Evolutionary conservation across 257 asterid genomes (phyloP), one percentile per base, ranked within the genome.

Genomic region (Solanum tacnaense): DNA sequence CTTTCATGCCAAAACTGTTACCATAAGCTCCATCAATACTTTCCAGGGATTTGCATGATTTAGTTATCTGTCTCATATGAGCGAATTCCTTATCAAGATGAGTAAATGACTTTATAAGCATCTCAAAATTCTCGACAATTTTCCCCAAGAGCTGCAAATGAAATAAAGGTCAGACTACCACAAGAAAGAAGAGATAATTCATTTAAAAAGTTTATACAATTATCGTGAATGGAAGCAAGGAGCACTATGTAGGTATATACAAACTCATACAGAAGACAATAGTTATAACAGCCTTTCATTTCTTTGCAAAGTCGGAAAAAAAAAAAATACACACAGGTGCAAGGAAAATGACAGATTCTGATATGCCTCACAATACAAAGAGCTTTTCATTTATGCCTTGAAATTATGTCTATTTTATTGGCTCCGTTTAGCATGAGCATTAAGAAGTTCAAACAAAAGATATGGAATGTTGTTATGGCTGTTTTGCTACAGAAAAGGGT

Each of bases 51-150:
- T 94, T 95, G 91, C 87, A 92, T 58, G 94, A 92, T 91, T 97
- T 97, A 8, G 98, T 95, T 88, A 92, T 92, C 90, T 92, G 96
- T 87, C 92, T 89, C 97, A 94, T 92, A 87, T 93, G 94, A 27
- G 94, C 89, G 89, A 97, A 97, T 91, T 96, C 99, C 88, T 90
- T 92, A 91, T 97, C 99, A 60, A 96, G 92, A 88, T 92, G 98
- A 87, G 99, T 96, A 90, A 93, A 96, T 87, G 98, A 93, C 87
- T 94, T 94, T 89, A 96, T 93, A 85, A 94, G 97, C 46, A 88
- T 90, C 87, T 96, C 98, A 90, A 97, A 93, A 89, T 91, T 95
- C 92, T 95, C 98, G 46, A 97, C 97, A 68, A 94, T 93, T 92
- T 91, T 93, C 92, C 92, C 98, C 95, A 96, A 89, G 88, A 97